Evolutionary conservation across 176 grass and related monocot species (phyloP), one percentile per base, ranked within the genome.

Genomic region (Bonia amplexicaulis): DNA sequence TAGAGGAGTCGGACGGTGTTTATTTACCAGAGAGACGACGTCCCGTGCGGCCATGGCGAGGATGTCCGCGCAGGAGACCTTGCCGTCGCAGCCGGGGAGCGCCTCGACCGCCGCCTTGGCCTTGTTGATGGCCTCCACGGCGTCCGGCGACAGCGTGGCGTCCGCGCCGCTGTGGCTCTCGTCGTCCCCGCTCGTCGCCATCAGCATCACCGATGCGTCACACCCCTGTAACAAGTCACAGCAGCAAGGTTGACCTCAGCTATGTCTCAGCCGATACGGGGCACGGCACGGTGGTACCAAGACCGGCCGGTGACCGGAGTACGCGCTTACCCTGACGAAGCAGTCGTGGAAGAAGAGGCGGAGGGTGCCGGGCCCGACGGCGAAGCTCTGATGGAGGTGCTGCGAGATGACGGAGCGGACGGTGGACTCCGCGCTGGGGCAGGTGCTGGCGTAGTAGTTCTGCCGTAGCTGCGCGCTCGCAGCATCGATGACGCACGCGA

Each of bases 281-380:
- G 15, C n/a, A 46, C 2, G 1, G 42, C 71, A 37, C 5, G 5
- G 5, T 6, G 20, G 22, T 5, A 3, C 19, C 6, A 52, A 13
- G 5, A 17, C 27, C 64, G 2, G 33, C 6, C 35, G 33, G 35
- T 39, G 81, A 82, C 45, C 46, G 71, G 29, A 12, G 70, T 2
- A 3, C 44, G 17, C 0, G 13, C 12, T 60, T 83, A 95, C 93
- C 70, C 93, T 53, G 33, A 96, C 93, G 82, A 96, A 96, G 85
- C 93, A 96, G 71, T 96, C 93, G 60, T 96, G 93, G 89, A 96
- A 96, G 86, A 96, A 96, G 76, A 96, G 91, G 74, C 93, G 91
- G 20, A 96, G 93, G 17, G 93, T 91, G 61, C 93, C 93, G 6
- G 93, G 90, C 0, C 88, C 93, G n/a, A 92, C 93, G 45, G 93